Evolutionary conservation across 2,329 filamentous ascomycete genomes (phyloP).

Genomic region (Fusarium sp.): DNA sequence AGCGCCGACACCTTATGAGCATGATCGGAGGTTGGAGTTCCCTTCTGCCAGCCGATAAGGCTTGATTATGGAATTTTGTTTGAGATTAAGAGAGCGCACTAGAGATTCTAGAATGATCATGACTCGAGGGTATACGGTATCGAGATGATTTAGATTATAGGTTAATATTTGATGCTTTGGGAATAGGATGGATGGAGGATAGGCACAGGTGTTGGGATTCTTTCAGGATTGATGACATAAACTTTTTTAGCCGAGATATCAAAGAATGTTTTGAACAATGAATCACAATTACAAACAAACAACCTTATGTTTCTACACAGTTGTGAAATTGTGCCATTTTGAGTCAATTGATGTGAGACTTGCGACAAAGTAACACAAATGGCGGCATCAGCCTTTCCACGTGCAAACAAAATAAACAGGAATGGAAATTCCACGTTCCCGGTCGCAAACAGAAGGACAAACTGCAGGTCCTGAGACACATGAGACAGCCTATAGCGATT

Average conservation of each 20-base stretch:
- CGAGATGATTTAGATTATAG: conserved; percentile 14
- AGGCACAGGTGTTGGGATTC: conserved; percentile 4
- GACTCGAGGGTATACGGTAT: conserved; percentile 32
- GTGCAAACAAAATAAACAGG: conserved; percentile 14
- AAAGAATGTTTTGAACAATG: conserved; percentile 32
- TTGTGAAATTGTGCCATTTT: not conserved
- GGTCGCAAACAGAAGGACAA: conserved; percentile 4
- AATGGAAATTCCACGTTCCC: conserved; percentile 14
- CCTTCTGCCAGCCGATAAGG: conserved; percentile 5
- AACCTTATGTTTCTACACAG: not conserved
- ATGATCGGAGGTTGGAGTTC: conserved; percentile 44
- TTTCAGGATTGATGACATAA: conserved; percentile 22
- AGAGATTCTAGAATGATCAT: conserved; percentile 20
- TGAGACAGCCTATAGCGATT: conserved; percentile 1
- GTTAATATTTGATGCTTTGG: conserved; percentile 15
- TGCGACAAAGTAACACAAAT: conserved; percentile 1
- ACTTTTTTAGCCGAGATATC: conserved; percentile 14
- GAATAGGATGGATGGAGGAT: not conserved
- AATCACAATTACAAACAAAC: not conserved
- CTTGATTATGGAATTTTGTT: conserved; percentile 6
- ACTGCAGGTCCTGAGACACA: conserved; percentile 1
- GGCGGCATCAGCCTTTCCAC: conserved; percentile 21
- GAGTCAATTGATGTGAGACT: not conserved
- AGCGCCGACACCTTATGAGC: conserved; percentile 47
- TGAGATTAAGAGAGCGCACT: conserved; percentile 14